Evolutionary conservation across 108 stramenopile species (phyloP).

Genomic region (Cyclotella kingstonii): DNA sequence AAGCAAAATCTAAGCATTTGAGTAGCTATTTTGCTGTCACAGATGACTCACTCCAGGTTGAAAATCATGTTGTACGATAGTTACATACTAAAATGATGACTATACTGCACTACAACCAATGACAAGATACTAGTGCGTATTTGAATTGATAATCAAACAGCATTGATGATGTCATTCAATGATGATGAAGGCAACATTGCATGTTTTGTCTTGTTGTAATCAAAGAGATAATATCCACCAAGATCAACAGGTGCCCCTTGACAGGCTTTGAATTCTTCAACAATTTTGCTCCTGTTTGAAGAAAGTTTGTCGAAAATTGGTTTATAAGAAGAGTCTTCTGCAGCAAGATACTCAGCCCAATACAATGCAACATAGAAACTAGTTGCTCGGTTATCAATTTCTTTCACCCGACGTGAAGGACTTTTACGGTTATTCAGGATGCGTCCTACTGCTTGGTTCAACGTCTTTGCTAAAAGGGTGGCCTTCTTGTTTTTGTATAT

Average conservation of each 20-base stretch:
- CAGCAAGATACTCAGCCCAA: conserved; percentile 91
- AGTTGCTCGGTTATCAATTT: conserved; percentile 93
- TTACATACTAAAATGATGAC: too few relatives aligned
- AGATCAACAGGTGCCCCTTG: conserved; percentile 86
- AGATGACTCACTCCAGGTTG: too few relatives aligned
- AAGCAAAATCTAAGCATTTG: too few relatives aligned
- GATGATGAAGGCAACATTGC: conserved; percentile 88
- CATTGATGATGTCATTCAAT: conserved; percentile 66
- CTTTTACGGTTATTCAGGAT: conserved; percentile 84
- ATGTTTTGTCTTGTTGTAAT: conserved; percentile 60
- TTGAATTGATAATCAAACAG: not conserved
- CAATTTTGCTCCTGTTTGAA: conserved; percentile 69
- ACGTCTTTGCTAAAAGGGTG: conserved; percentile 67
- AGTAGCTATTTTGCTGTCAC: too few relatives aligned
- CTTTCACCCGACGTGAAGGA: conserved; percentile 85
- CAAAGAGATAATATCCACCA: conserved; percentile 89
- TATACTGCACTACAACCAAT: too few relatives aligned
- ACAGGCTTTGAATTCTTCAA: conserved; percentile 81
- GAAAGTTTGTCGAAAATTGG: conserved; percentile 73
- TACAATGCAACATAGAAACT: conserved; percentile 90
- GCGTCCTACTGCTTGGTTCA: conserved; percentile 87
- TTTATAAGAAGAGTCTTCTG: conserved; percentile 74
- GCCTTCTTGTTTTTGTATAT: conserved; percentile 69
- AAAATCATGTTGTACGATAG: too few relatives aligned
- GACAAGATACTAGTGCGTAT: too few relatives aligned